Base-by-base conservation (phyloP, 2,329 filamentous ascomycete species). In the Pseudopyrenochaeta lycopersici region DNA sequence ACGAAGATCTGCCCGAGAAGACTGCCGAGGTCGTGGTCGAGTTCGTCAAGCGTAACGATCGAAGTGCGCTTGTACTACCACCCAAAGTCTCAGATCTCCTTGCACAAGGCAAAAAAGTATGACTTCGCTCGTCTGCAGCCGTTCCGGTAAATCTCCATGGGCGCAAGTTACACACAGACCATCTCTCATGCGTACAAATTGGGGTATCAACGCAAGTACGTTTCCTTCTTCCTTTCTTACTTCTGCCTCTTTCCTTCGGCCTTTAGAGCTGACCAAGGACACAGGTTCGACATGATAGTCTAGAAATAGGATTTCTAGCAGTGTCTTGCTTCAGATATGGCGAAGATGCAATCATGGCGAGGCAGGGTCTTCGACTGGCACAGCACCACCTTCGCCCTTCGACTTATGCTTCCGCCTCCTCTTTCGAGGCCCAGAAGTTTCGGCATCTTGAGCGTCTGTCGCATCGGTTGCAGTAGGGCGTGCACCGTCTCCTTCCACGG, bases 1-100 rank as follows among this genome's bases (percentile, higher is more conserved):
- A 99, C 62, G 95, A 99, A 75, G 95, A 99, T 74, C 84, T 94
- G 44, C 93, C 95, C 0, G 90, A 92, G 69, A 96, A 94, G 80
- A 96, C 90, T 38, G 95, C 95, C 0, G 82, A 90, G 64, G 84
- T 92, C 7, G 80, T 98, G 46, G 90, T 90, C 1, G 95, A 99
- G 72, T 98, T 99, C 72, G 94, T 95, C 70, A 89, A 88, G 63
- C 83, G 95, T 47, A 99, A 99, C 71, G 94, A 98, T 77, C 84
- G 93, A 56, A 92, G 87, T 66, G 85, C 88, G 10, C 75, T 99
- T 53, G 90, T 98, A 1, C 80, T 99, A 58, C 95, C 95, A 29
- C 93, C 93, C 0, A 99, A 99, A 76, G 93, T 99, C 2, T 77
- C 75, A 12, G 80, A 82, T 39, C 67, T 82, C 46, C 65, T 83